These are phyloP conservation scores for barrel medic (Medicago truncatula) DNA, from an alignment of 306 rosid genomes.

Conservation along the genomic window DNA sequence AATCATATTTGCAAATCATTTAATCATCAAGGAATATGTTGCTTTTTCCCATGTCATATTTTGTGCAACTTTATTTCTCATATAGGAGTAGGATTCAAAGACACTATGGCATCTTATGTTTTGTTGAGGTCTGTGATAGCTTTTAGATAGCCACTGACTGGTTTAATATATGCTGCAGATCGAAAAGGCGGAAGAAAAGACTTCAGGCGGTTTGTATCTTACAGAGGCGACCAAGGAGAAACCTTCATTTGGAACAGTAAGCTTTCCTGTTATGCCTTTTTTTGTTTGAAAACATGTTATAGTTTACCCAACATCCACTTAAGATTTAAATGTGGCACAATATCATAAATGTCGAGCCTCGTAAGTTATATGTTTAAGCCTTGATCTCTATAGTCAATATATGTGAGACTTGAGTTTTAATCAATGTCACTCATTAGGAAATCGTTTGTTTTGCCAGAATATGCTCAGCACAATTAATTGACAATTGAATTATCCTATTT, in stretches of 20 bases:
- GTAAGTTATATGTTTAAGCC: background rate
- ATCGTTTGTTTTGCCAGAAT: background rate
- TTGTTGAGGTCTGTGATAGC: background rate
- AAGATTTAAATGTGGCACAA: background rate
- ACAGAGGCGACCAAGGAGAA: conserved; percentile 84
- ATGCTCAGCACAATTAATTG: background rate
- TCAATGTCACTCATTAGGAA: background rate
- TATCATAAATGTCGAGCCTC: background rate
- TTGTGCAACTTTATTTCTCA: conserved; percentile 14
- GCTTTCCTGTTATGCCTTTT: background rate
- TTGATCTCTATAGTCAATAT: background rate
- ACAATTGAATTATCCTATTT: background rate
- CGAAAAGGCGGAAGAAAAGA: conserved; percentile 78
- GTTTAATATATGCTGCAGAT: conserved; percentile 52
- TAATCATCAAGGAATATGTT: background rate
- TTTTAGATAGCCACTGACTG: background rate
- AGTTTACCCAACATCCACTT: background rate
- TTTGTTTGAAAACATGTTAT: background rate
- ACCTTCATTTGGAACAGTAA: conserved; percentile 82
- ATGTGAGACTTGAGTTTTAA: background rate
- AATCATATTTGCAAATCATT: background rate
- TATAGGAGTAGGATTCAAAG: background rate
- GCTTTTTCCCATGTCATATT: background rate
- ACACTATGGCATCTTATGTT: background rate
- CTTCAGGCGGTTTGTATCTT: conserved; percentile 81